phyloP scores from a whole-genome alignment of 257 asterid genomes.

The Lycium barbarum region DNA sequence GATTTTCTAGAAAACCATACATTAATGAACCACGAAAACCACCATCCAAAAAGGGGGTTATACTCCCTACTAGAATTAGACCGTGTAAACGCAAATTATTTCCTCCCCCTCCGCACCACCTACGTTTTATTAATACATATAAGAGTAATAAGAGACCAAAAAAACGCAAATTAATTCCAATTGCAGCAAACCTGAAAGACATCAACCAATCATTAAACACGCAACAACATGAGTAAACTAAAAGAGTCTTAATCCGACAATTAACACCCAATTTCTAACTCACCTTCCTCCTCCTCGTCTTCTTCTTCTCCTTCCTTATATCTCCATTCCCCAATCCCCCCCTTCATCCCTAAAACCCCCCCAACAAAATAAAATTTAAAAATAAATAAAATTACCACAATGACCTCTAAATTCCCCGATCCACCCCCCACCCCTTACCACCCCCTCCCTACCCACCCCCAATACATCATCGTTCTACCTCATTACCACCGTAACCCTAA shows the following conservation, averaged over 20 bases:
- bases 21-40: too few species aligned
- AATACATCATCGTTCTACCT: slow-evolving; percentile 70
- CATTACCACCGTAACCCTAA: slow-evolving; percentile 46
- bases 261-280: too few species aligned
- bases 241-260: background rate
- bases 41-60: too few species aligned
- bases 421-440: slow-evolving; percentile 40
- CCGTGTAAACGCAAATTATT: too few species aligned
- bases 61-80: too few species aligned
- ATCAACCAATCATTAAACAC: background rate
- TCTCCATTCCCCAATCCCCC: background rate
- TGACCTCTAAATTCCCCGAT: slow-evolving; percentile 46
- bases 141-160: too few species aligned
- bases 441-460: slow-evolving; percentile 58
- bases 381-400: slow-evolving; percentile 11
- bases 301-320: slow-evolving; percentile 19
- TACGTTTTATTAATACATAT: too few species aligned
- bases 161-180: background rate
- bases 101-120: too few species aligned
- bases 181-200: background rate
- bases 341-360: background rate
- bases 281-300: background rate
- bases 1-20: too few species aligned
- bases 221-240: background rate
- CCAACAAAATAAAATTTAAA: too few species aligned